Conservation (phyloP, 139 green algal species). For the Volvox africanus region DNA sequence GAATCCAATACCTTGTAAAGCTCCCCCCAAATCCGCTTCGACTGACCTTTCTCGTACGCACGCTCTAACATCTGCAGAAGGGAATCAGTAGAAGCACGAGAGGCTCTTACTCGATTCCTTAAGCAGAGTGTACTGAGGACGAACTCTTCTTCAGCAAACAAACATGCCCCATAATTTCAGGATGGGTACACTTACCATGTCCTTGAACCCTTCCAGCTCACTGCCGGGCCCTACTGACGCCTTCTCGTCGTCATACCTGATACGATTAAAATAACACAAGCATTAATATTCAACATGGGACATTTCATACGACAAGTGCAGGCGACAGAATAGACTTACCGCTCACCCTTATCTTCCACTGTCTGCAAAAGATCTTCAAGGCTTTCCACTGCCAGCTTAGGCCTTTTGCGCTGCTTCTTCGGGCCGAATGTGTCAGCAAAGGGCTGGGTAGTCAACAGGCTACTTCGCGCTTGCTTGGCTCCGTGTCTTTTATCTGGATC, state of each 20-base stretch:
- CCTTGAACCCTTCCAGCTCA: conserved; percentile 9
- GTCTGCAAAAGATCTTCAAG: conserved; percentile 77
- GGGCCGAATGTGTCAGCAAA: conserved; percentile 92
- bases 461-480: conserved; percentile 66
- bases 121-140: too few relatives aligned
- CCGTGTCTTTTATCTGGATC: conserved; percentile 83
- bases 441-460: conserved; percentile 87
- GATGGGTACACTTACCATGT: background rate
- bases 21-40: conserved; percentile 98
- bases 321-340: conserved; percentile 39
- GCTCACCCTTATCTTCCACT: conserved; percentile 50
- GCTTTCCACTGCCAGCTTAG: conserved; percentile 83
- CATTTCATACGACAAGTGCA: background rate
- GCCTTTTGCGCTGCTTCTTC: conserved; percentile 84
- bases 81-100: background rate
- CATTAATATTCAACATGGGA: background rate
- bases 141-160: too few relatives aligned
- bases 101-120: too few relatives aligned
- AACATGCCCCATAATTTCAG: too few relatives aligned
- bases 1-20: conserved; percentile 99
- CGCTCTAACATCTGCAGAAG: conserved; percentile 33
- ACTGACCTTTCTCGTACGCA: conserved; percentile 90
- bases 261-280: background rate
- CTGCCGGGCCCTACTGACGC: background rate
- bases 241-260: conserved; percentile 50